Base-by-base conservation (phyloP, 164 flowering plant species). In the Berberis vulgaris region DNA sequence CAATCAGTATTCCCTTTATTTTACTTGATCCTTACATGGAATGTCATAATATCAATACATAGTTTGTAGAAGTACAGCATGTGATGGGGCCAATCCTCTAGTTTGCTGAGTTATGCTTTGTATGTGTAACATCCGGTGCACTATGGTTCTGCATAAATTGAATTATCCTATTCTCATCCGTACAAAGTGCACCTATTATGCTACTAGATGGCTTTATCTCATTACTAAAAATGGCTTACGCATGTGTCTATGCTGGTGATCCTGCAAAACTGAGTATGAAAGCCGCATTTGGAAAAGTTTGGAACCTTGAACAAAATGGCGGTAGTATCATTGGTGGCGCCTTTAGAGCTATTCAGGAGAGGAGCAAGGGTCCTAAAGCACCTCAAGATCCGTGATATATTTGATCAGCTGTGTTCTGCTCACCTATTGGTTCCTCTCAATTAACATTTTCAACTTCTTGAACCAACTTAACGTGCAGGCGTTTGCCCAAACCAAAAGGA, bases 211-310 rank as follows among this genome's bases (percentile, higher is more conserved):
- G 26, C 26, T 26, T 26, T 26, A 45, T 67, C 46, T 43, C 13
- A 65, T 65, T 65, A 56, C 43, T 42, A 2, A 1, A 49, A 50
- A 58, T 62, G 61, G 49, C 59, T 65, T 1, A 26, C 76, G 67
- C 80, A 90, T 97, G 96, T 75, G 97, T 94, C 68, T 91, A 94
- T 85, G 98, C 97, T 0, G 98, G 98, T 26, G 93, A 94, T 83
- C 98, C 98, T 76, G 78, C 98, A 62, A 88, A 86, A 69, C 67
- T 88, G 70, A 94, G 98, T 60, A 94, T 94, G 97, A 94, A 89
- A 79, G 97, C 97, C 45, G 97, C 98, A 60, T 94, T 94, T 80
- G 98, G 89, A 54, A 91, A 80, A 75, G 96, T 94, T 62, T 94
- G 98, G 98, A 86, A 82, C 64, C 84, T 94, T 38, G 98, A 91